Base-by-base conservation (phyloP, 257 asterid genomes). In the Plantago elongata region DNA sequence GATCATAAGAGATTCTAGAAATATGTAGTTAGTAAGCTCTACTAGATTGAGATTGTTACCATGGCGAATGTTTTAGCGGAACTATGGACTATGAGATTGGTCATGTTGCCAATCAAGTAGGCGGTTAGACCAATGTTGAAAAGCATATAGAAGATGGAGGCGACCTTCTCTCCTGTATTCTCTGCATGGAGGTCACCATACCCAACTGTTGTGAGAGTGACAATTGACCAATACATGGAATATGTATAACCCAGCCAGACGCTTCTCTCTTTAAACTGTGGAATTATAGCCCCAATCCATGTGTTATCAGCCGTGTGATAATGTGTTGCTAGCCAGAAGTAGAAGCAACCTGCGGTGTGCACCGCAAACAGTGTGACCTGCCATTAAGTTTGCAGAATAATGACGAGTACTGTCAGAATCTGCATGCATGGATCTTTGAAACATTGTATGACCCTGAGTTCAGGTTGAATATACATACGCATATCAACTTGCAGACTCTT, bases 91-190 rank as follows among this genome's bases (percentile, higher is more conserved):
- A 92, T 64, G 52, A 92, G 95, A 79, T 80, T 92, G 69, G 97
- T 89, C 96, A 93, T 89, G 88, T 89, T 93, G 7, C 99, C 99
- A 14, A 87, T 93, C 50, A 93, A 45, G 73, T 93, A 93, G 72
- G 99, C 94, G 3, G 91, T 89, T 45, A 89, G 96, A 54, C 99
- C 96, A 50, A 89, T 86, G 83, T 87, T 93, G 86, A 89, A 93
- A 60, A 89, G 83, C 99, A 93, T 93, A 80, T 93, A 93, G 74
- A 80, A 71, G 72, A 89, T 80, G 77, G 84, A 65, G 83, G 89
- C 87, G 54, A 85, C 51, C 79, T 84, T 93, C 80, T 93, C 99
- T 30, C 86, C 89, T 5, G 94, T 81, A 70, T 89, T 93, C 48
- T 67, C 73, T 3, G 99, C 97, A 4, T 79, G 89, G 69, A 93